phyloP scores from a whole-genome alignment of 1,139 yeast genomes.

The Magnusiomyces magnusii region DNA sequence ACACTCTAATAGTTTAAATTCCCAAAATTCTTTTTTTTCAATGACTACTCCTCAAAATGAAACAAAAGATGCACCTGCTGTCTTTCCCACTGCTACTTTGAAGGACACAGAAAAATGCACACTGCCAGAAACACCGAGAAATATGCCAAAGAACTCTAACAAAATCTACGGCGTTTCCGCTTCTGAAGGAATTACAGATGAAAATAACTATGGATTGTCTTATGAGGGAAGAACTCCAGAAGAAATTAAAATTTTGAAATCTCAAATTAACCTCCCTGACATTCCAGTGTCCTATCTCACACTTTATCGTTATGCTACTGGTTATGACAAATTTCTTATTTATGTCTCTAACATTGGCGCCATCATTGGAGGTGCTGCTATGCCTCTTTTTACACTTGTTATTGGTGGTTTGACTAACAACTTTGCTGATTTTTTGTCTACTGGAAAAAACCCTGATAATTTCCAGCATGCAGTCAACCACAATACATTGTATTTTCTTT shows the following conservation, averaged over 20 bases:
- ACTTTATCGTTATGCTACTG: conserved; percentile 34
- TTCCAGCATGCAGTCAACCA: conserved; percentile 33
- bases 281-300: conserved; percentile 28
- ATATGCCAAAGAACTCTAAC: not conserved
- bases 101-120: not conserved
- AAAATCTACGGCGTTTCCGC: not conserved
- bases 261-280: conserved; percentile 28
- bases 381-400: conserved; percentile 37
- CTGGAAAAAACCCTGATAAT: conserved; percentile 23
- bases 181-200: not conserved
- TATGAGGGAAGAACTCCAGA: conserved; percentile 25
- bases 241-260: conserved; percentile 31
- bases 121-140: not conserved
- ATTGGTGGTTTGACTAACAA: conserved; percentile 36
- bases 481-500: conserved; percentile 34
- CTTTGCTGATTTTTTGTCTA: conserved; percentile 32
- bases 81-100: not conserved
- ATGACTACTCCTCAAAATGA: not conserved
- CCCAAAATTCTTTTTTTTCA: not conserved
- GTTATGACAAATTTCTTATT: conserved; percentile 26
- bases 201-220: not conserved
- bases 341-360: conserved; percentile 30
- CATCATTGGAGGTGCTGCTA: conserved; percentile 34
- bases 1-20: not conserved
- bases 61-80: not conserved